Percentiles rank a stretch among this genome's conserved stretches.
Evolutionary conservation across 495 filamentous ascomycete species (phyloP).

Genomic region (Aspergillus heteromorphus): DNA sequence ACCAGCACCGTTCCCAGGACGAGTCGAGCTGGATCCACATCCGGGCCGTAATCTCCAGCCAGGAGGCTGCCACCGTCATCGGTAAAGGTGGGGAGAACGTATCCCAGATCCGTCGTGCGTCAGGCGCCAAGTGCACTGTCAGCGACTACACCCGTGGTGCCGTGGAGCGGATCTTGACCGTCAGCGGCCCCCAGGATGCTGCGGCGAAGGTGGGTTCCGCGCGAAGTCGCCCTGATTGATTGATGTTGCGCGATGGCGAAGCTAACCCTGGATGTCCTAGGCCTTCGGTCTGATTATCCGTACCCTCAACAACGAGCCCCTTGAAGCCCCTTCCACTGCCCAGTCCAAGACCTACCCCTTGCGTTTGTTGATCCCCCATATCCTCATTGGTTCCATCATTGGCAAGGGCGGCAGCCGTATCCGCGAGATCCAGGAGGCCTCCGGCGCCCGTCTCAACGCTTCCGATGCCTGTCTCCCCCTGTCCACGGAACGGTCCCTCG

Average conservation of each 20-base stretch:
- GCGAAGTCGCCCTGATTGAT: no score
- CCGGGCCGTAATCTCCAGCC: conserved; percentile 90
- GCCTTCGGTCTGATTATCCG: conserved; percentile 97
- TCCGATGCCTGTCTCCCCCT: conserved; percentile 90
- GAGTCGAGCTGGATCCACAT: conserved; percentile 97
- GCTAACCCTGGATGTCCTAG: conserved; percentile 42
- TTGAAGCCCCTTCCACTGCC: conserved; percentile 76
- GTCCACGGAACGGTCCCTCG: conserved; percentile 93
- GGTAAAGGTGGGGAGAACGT: conserved; percentile 99
- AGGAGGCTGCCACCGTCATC: conserved; percentile 95
- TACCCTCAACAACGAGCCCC: conserved; percentile 92
- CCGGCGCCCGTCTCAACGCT: conserved; percentile 91
- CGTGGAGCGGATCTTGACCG: conserved; percentile 93
- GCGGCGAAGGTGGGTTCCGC: conserved; percentile 83
- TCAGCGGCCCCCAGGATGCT: conserved; percentile 91
- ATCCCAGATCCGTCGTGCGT: conserved; percentile 83
- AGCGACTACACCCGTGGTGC: conserved; percentile 96
- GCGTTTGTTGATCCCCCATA: conserved; percentile 90
- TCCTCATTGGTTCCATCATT: conserved; percentile 97
- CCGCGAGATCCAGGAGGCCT: conserved; percentile 97
- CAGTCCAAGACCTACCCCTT: conserved; percentile 97
- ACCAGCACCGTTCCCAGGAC: conserved; percentile 59
- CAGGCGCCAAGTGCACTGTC: conserved; percentile 95
- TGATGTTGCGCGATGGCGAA: no score
- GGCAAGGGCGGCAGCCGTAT: conserved; percentile 93